phyloP scores from a whole-genome alignment of 129 eudicot species.

The Chrysanthemum seticuspe region DNA sequence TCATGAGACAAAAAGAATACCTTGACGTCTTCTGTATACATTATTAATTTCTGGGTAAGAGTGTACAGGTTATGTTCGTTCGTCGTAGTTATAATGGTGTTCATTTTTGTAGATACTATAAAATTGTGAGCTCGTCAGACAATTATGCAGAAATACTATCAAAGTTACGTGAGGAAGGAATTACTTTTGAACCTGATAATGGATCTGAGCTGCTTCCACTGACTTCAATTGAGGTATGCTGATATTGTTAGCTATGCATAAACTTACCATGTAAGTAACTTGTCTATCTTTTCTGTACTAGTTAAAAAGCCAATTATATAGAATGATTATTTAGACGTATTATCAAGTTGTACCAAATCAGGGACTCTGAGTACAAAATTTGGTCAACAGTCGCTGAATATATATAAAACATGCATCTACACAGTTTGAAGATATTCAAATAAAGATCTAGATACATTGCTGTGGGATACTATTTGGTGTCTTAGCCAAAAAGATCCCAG shows the following conservation, averaged over 20 bases:
- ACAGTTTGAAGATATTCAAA: not conserved
- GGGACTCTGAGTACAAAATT: not conserved
- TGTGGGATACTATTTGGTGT: too few relatives aligned
- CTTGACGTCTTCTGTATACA: constrained; percentile 1
- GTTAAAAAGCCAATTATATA: not conserved
- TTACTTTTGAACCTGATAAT: constrained; percentile 71
- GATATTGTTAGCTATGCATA: not conserved
- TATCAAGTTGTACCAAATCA: not conserved
- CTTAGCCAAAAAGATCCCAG: too few relatives aligned
- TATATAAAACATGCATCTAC: not conserved
- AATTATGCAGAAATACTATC: constrained; percentile 67
- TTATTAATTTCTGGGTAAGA: not conserved
- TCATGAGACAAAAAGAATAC: not conserved
- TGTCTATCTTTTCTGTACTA: not conserved
- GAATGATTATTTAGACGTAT: not conserved
- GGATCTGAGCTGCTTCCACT: constrained; percentile 84
- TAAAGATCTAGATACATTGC: not conserved
- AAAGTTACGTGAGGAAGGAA: constrained; percentile 83
- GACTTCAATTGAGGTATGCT: constrained; percentile 63
- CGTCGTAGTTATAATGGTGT: not conserved
- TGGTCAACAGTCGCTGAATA: not conserved
- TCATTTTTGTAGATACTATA: constrained; percentile 52
- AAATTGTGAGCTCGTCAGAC: constrained; percentile 77
- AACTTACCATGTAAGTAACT: not conserved
- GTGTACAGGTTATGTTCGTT: not conserved